phyloP scores from a whole-genome alignment of 2,329 filamentous ascomycete genomes.

The Camptophora hylomeconis region DNA sequence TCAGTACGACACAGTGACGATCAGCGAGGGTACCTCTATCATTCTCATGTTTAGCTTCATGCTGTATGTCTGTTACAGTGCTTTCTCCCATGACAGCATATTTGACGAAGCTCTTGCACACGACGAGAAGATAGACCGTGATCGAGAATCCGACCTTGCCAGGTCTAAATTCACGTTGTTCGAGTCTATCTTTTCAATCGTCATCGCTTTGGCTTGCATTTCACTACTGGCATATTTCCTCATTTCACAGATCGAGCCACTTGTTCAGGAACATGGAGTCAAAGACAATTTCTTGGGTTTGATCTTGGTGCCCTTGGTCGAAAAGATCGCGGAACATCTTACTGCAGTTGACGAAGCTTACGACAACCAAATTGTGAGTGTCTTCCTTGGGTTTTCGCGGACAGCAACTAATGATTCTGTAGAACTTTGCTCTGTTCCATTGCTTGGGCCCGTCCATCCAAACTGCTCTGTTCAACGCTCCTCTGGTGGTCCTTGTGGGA shows the following conservation, averaged over 20 bases:
- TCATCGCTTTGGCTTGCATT: slow-evolving; percentile 53
- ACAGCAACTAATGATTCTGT: slow-evolving; percentile 7
- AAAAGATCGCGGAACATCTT: slow-evolving; percentile 7
- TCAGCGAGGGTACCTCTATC: slow-evolving; percentile 59
- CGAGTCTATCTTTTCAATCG: slow-evolving; percentile 55
- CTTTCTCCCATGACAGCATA: slow-evolving; percentile 62
- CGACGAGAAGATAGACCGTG: slow-evolving; percentile 56
- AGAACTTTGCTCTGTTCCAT: slow-evolving; percentile 71
- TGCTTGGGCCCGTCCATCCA: slow-evolving; percentile 79
- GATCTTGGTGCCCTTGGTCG: slow-evolving; percentile 39
- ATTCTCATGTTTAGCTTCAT: slow-evolving; percentile 57
- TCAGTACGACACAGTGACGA: slow-evolving; percentile 41
- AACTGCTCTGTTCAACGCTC: slow-evolving; percentile 77
- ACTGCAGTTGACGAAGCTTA: slow-evolving; percentile 66
- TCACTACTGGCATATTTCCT: slow-evolving; percentile 61
- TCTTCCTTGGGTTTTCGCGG: slow-evolving; percentile 7
- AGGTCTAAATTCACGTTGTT: slow-evolving; percentile 62
- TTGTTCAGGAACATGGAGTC: slow-evolving; percentile 39
- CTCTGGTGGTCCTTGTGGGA: slow-evolving; percentile 68
- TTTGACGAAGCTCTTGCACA: slow-evolving; percentile 60
- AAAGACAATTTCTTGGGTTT: slow-evolving; percentile 53
- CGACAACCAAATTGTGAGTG: slow-evolving; percentile 45
- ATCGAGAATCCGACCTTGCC: slow-evolving; percentile 44
- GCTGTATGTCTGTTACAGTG: slow-evolving; percentile 59
- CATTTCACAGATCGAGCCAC: slow-evolving; percentile 56